A percentile compares a stretch with the other conserved stretches of the same genome.
Evolutionary conservation across 441 rosid genomes (phyloP).

Genomic region (Mallotus repandus): DNA sequence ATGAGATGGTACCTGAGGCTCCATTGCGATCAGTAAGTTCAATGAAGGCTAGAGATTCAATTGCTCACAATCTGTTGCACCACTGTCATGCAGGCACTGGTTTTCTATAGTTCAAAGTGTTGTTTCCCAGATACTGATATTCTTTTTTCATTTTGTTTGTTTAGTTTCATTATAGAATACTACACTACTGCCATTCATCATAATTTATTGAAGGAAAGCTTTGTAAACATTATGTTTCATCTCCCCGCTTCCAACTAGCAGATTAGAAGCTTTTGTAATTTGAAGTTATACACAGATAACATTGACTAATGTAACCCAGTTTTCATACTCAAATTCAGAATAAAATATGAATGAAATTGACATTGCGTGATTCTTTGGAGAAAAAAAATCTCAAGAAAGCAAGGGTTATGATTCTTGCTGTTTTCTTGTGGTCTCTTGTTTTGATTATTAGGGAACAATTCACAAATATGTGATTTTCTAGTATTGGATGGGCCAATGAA

Average conservation of each 20-base stretch:
- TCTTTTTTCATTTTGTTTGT: conserved; percentile 25
- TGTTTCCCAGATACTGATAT: conserved; percentile 18
- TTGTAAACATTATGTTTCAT: not conserved
- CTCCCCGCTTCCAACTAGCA: not conserved
- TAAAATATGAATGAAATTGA: conserved; percentile 20
- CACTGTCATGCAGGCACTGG: conserved; percentile 82
- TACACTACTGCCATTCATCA: conserved; percentile 19
- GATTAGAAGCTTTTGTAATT: conserved; percentile 14
- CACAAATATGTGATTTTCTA: not conserved
- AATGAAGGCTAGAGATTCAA: conserved; percentile 53
- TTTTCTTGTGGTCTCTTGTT: not conserved
- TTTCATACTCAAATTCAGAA: conserved; percentile 15
- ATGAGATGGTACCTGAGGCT: conserved; percentile 60
- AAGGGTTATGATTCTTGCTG: not conserved
- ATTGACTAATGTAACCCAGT: conserved; percentile 21
- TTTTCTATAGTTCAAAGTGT: conserved; percentile 39
- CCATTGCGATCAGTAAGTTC: conserved; percentile 46
- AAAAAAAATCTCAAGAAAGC: not conserved
- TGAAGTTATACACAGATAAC: conserved; percentile 23
- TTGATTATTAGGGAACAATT: not conserved
- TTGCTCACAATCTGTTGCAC: conserved; percentile 80
- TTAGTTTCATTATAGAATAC: conserved; percentile 11
- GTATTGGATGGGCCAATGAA: not conserved
- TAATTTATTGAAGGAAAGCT: conserved; percentile 17
- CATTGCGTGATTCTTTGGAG: conserved; percentile 9